A percentile compares a stretch with the other conserved stretches of the same genome.
phyloP scores from a whole-genome alignment of 2,329 filamentous ascomycete genomes.

The Cercospora sp. region DNA sequence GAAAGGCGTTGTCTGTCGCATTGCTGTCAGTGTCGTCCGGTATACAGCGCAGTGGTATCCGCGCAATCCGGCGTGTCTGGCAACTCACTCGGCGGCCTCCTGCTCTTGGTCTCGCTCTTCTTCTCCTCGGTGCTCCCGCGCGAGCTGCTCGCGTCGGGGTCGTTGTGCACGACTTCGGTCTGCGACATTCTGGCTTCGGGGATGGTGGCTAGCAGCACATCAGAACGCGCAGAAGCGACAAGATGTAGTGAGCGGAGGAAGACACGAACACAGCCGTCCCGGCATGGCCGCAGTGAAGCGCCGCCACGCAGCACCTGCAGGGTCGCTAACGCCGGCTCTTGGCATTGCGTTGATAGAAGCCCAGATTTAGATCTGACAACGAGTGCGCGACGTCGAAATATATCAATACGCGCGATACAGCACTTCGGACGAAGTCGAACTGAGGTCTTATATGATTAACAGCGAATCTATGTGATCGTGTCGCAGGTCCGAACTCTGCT shows the following conservation, averaged over 20 bases:
- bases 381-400: not conserved
- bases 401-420: not conserved
- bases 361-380: not conserved
- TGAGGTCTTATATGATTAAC: not conserved
- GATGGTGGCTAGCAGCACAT: conserved; percentile 1
- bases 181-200: conserved; percentile 43
- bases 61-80: not conserved
- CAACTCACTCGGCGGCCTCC: conserved; percentile 78
- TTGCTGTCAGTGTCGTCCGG: not conserved
- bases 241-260: not conserved
- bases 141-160: conserved; percentile 45
- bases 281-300: not conserved
- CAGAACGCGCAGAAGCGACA: not conserved
- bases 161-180: conserved; percentile 30
- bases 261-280: conserved; percentile 1
- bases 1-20: conserved; percentile 81
- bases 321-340: not conserved
- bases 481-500: not conserved
- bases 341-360: not conserved
- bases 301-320: conserved; percentile 1
- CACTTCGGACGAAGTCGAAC: not conserved
- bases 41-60: not conserved
- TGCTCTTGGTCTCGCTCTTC: conserved; percentile 86
- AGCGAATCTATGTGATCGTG: not conserved
- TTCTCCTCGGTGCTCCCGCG: conserved; percentile 48